phyloP scores from a whole-genome alignment of 352 stramenopile genomes.

The Globisporangium irregulare region DNA sequence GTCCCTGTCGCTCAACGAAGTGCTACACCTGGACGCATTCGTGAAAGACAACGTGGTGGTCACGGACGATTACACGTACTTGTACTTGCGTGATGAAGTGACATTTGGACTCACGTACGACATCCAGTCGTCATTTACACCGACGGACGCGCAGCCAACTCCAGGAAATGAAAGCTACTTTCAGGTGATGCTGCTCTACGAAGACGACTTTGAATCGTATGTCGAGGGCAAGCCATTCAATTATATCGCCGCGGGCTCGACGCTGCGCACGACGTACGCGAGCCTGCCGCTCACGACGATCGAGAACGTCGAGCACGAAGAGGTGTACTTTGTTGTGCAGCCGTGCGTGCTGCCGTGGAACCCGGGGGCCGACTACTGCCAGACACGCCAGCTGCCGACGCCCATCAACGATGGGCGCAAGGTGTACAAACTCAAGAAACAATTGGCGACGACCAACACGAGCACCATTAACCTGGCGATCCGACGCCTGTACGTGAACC shows the following conservation, averaged over 20 bases:
- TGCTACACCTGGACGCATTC: conserved; percentile 67
- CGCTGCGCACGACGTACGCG: conserved; percentile 44
- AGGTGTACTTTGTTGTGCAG: conserved; percentile 64
- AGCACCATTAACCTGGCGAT: conserved; percentile 19
- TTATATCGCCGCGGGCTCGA: conserved; percentile 36
- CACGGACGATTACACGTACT: conserved; percentile 49
- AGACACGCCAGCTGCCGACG: conserved; percentile 32
- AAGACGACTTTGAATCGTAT: conserved; percentile 54
- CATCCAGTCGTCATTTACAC: conserved; percentile 25
- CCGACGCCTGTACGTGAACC: conserved; percentile 51
- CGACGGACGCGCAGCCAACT: conserved; percentile 3
- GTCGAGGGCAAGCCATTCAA: conserved; percentile 39
- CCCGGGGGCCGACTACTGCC: conserved; percentile 34
- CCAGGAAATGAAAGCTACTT: conserved; percentile 34
- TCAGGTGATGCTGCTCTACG: conserved; percentile 50
- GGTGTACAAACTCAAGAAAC: conserved; percentile 41
- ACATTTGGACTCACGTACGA: conserved; percentile 58
- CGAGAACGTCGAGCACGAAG: conserved; percentile 42
- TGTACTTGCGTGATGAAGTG: conserved; percentile 64
- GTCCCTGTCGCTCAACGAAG: conserved; percentile 42
- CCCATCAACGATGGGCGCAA: conserved; percentile 38
- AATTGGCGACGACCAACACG: conserved; percentile 8
- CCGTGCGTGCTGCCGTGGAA: conserved; percentile 39
- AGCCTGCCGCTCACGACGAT: conserved; percentile 44
- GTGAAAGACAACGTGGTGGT: conserved; percentile 45